These are phyloP conservation scores for Adansonia rubrostipa DNA, from an alignment of 441 rosid genomes.

Conservation along the genomic window DNA sequence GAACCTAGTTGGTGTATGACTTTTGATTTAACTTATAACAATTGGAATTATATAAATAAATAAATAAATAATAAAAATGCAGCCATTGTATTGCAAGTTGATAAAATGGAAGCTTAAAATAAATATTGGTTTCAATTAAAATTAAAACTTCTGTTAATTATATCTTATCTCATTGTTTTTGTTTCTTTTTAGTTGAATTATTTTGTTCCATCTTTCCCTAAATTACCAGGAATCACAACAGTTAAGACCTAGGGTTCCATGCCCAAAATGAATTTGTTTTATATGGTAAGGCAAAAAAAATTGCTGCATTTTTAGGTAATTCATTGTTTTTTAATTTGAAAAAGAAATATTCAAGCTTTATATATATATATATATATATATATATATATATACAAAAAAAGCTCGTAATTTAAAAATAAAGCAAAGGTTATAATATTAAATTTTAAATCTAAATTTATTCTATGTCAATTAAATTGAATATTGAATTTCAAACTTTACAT, in stretches of 20 bases:
- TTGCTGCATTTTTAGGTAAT: too few species aligned
- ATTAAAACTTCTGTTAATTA: background rate
- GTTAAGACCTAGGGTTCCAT: background rate
- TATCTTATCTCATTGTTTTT: slow-evolving; percentile 14
- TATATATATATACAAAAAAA: too few species aligned
- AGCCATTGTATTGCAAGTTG: background rate
- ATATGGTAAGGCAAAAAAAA: background rate
- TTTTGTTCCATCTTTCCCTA: background rate
- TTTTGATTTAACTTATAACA: background rate
- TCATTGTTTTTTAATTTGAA: too few species aligned
- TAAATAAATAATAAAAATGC: background rate
- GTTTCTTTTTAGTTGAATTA: background rate
- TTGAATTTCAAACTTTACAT: background rate
- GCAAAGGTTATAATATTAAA: too few species aligned
- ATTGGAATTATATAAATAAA: background rate
- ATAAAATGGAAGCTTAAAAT: background rate
- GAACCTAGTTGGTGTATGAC: background rate
- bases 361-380: too few species aligned
- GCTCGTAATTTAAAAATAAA: too few species aligned
- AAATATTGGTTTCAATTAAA: background rate
- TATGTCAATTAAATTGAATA: too few species aligned
- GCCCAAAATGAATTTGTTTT: background rate
- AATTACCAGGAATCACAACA: background rate
- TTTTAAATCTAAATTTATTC: too few species aligned
- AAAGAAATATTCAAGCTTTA: too few species aligned